phyloP scores from a whole-genome alignment of 1,284 basidiomycete genomes.

The Wolfiporia cocos region DNA sequence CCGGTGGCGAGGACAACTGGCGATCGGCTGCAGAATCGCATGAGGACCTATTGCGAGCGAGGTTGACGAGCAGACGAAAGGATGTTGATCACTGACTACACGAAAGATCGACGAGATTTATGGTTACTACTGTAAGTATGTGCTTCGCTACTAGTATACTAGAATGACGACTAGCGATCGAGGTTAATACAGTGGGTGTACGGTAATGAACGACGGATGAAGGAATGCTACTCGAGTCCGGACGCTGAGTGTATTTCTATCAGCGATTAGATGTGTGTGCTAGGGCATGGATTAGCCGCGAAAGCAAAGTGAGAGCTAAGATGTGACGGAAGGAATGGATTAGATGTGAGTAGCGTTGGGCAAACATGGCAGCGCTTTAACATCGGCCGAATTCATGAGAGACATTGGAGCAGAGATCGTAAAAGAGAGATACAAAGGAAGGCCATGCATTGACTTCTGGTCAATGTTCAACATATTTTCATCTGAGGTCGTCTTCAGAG shows the following conservation, averaged over 20 bases:
- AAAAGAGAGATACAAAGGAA: constrained; percentile 13
- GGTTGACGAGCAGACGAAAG: too few relatives aligned
- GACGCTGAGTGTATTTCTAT: background rate
- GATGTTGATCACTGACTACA: background rate
- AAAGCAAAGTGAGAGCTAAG: background rate
- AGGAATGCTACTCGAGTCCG: background rate
- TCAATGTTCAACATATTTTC: constrained; percentile 10
- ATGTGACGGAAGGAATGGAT: constrained; percentile 4
- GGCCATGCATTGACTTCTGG: constrained; percentile 3
- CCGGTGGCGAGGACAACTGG: too few relatives aligned
- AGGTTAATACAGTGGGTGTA: constrained; percentile 1
- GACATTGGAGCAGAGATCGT: constrained; percentile 20
- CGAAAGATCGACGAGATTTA: background rate
- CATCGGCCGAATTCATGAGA: constrained; percentile 14
- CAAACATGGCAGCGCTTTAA: background rate
- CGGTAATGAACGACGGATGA: too few relatives aligned
- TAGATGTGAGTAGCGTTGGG: constrained; percentile 3
- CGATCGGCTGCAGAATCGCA: too few relatives aligned
- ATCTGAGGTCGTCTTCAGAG: constrained; percentile 15
- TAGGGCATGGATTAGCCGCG: constrained; percentile 2
- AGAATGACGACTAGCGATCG: background rate
- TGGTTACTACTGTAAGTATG: background rate
- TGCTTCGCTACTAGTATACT: background rate
- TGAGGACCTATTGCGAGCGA: too few relatives aligned
- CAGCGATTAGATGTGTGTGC: background rate